Percentiles rank a stretch among this genome's conserved stretches.
Evolutionary conservation across 2,329 filamentous ascomycete genomes (phyloP).

Genomic region (Aspergillus brasiliensis): DNA sequence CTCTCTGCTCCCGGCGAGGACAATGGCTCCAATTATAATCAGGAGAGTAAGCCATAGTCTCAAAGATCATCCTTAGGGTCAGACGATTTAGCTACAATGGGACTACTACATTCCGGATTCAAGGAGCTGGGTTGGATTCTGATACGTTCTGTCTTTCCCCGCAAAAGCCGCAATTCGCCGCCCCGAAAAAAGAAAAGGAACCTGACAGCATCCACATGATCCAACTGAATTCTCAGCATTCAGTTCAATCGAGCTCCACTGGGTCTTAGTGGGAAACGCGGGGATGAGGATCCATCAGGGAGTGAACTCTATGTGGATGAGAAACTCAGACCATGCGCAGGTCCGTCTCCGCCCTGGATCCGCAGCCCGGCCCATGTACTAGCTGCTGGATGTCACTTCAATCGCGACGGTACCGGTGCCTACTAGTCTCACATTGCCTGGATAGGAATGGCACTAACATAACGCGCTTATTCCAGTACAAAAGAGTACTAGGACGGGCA

Average conservation of each 20-base stretch:
- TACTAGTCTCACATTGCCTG: slow-evolving; percentile 4
- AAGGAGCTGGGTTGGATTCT: slow-evolving; percentile 21
- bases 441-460: slow-evolving; percentile 15
- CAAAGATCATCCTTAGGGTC: slow-evolving; percentile 26
- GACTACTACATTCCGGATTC: slow-evolving; percentile 24
- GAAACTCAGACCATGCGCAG: slow-evolving; percentile 17
- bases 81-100: slow-evolving; percentile 27
- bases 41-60: slow-evolving; percentile 13
- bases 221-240: slow-evolving; percentile 24
- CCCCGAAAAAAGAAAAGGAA: slow-evolving; percentile 26
- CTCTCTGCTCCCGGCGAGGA: slow-evolving; percentile 18
- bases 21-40: slow-evolving; percentile 26
- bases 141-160: slow-evolving; percentile 31
- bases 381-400: slow-evolving; percentile 16
- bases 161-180: slow-evolving; percentile 33
- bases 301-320: slow-evolving; percentile 20
- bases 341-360: slow-evolving; percentile 20
- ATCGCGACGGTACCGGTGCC: slow-evolving; percentile 18
- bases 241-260: slow-evolving; percentile 24
- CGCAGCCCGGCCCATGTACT: slow-evolving; percentile 18
- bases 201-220: slow-evolving; percentile 32
- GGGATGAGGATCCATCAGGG: slow-evolving; percentile 19
- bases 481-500: slow-evolving; percentile 13
- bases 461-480: slow-evolving; percentile 15
- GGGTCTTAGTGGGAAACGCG: slow-evolving; percentile 16